Evolutionary conservation across 352 stramenopile genomes (phyloP).

Genomic region (Phytophthora litchii): DNA sequence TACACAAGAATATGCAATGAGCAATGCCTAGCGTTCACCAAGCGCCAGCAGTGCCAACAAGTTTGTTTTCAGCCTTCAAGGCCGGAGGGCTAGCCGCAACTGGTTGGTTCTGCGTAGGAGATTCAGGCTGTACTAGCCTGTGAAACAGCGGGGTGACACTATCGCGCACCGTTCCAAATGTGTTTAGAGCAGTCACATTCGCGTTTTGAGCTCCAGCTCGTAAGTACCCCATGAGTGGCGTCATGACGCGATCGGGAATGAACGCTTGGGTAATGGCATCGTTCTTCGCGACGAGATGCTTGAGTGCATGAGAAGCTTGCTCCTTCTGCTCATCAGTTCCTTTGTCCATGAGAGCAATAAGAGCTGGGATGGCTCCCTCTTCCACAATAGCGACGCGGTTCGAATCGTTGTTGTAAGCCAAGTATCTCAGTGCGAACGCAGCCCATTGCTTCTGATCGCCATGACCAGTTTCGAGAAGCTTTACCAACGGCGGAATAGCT

Average conservation of each 20-base stretch:
- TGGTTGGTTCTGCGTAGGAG: not conserved
- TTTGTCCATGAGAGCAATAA: not conserved
- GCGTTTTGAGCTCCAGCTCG: constrained; percentile 8
- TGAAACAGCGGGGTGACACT: constrained; percentile 12
- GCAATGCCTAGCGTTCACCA: not conserved
- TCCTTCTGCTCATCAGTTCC: constrained; percentile 7
- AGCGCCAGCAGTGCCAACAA: not conserved
- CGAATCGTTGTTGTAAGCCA: constrained; percentile 6
- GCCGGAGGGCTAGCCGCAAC: not conserved
- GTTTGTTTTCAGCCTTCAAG: not conserved
- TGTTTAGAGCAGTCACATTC: constrained; percentile 6
- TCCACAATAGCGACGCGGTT: constrained; percentile 3
- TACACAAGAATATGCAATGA: not conserved
- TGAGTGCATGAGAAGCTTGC: constrained; percentile 7
- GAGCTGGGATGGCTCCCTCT: constrained; percentile 6
- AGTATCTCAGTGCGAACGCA: constrained; percentile 5
- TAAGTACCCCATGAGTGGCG: constrained; percentile 1
- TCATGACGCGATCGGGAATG: not conserved
- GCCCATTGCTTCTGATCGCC: constrained; percentile 16
- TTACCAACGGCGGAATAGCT: constrained; percentile 19
- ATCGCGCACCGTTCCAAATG: constrained; percentile 4
- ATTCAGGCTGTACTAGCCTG: not conserved
- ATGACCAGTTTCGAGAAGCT: constrained; percentile 1
- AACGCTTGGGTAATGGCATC: not conserved
- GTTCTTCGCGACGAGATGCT: not conserved